These are phyloP conservation scores for Cynanchum wilfordii DNA, from an alignment of 257 asterid species.

Conservation along the genomic window DNA sequence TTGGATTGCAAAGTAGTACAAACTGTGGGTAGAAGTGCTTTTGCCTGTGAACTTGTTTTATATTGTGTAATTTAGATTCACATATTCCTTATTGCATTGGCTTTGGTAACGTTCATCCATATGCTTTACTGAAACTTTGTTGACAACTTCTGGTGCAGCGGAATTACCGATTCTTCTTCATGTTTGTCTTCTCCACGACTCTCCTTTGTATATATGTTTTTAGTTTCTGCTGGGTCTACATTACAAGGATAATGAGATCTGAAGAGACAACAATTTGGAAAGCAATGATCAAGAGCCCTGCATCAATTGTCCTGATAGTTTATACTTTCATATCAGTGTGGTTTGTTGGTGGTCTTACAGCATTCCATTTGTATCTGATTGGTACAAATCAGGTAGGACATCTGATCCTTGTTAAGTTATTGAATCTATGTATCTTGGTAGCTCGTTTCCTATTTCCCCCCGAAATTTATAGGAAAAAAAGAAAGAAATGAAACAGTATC, in stretches of 20 bases:
- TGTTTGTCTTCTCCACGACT: conserved; percentile 98
- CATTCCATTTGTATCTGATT: conserved; percentile 85
- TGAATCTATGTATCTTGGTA: background rate
- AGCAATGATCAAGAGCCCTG: conserved; percentile 91
- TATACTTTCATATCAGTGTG: conserved; percentile 90
- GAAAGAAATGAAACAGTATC: background rate
- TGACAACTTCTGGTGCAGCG: conserved; percentile 50
- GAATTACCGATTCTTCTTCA: conserved; percentile 97
- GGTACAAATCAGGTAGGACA: conserved; percentile 79
- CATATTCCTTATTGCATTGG: background rate
- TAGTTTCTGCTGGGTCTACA: conserved; percentile 92
- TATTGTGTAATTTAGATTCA: background rate
- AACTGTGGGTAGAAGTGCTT: background rate
- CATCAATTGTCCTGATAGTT: conserved; percentile 80
- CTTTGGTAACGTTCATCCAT: background rate
- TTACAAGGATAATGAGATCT: conserved; percentile 59
- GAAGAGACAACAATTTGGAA: conserved; percentile 72
- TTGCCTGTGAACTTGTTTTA: background rate
- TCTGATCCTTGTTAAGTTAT: conserved; percentile 4
- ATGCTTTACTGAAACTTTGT: conserved; percentile 16
- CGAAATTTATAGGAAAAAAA: background rate
- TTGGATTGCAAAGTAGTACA: background rate
- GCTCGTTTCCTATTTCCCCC: background rate
- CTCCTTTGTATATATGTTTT: conserved; percentile 88
- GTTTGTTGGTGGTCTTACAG: conserved; percentile 97